Conservation (phyloP, 2,329 filamentous ascomycete species). For the Zopfia rhizophila region DNA sequence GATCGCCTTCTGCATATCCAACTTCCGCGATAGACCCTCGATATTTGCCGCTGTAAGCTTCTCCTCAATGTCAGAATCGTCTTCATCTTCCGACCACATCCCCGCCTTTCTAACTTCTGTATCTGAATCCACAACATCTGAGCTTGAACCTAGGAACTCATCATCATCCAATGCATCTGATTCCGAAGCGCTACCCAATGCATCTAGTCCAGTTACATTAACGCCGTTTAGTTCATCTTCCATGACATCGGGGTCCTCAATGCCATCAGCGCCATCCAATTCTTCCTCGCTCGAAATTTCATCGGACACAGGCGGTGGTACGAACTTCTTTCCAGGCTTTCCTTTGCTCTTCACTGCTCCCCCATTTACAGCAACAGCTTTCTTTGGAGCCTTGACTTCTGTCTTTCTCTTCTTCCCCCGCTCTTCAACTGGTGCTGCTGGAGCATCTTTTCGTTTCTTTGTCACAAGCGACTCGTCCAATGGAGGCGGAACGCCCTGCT, state of each 20-base stretch:
- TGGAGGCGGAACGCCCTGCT: slow-evolving; percentile 86
- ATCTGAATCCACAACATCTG: slow-evolving; percentile 70
- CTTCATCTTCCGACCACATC: slow-evolving; percentile 97
- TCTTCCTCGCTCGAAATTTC: slow-evolving; percentile 31
- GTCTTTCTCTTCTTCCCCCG: slow-evolving; percentile 73
- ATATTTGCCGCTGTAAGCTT: slow-evolving; percentile 96
- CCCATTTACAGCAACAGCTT: slow-evolving; percentile 55
- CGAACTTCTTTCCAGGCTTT: slow-evolving; percentile 47
- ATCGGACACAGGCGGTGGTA: slow-evolving; percentile 38
- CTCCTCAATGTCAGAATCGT: slow-evolving; percentile 90
- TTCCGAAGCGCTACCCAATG: slow-evolving; percentile 51
- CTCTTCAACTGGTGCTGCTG: slow-evolving; percentile 58
- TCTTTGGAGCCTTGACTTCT: slow-evolving; percentile 50
- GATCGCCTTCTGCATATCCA: slow-evolving; percentile 80
- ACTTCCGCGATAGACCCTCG: slow-evolving; percentile 84
- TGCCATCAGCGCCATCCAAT: slow-evolving; percentile 39
- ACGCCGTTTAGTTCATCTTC: slow-evolving; percentile 57
- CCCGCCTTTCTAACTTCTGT: slow-evolving; percentile 58
- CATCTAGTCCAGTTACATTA: slow-evolving; percentile 51
- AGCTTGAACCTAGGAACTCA: slow-evolving; percentile 52
- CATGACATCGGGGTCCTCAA: slow-evolving; percentile 47
- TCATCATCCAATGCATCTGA: slow-evolving; percentile 51
- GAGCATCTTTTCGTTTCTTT: slow-evolving; percentile 87
- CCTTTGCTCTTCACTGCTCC: slow-evolving; percentile 40
- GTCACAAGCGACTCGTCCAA: slow-evolving; percentile 80